phyloP scores from a whole-genome alignment of 495 filamentous ascomycete genomes.

The Penicillium coffeae region DNA sequence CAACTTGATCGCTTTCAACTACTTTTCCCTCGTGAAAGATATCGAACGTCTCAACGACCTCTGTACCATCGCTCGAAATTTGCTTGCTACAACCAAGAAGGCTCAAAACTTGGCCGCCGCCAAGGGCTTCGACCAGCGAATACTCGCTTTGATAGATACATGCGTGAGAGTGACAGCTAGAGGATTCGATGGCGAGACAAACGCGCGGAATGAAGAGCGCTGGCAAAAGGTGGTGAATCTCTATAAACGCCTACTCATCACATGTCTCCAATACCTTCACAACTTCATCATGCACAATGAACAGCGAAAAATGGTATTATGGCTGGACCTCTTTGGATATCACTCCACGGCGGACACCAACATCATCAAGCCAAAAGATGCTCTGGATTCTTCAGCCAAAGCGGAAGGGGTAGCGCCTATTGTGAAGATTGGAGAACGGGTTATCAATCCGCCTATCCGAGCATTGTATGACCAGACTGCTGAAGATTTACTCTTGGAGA shows the following conservation, averaged over 20 bases:
- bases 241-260: constrained; percentile 85
- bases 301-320: constrained; percentile 83
- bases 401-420: constrained; percentile 43
- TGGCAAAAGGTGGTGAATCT: constrained; percentile 72
- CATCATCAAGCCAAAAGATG: constrained; percentile 45
- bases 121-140: constrained; percentile 71
- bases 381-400: constrained; percentile 34
- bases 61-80: constrained; percentile 78
- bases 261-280: constrained; percentile 83
- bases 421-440: constrained; percentile 43
- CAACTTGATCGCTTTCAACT: constrained; percentile 75
- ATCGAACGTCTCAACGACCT: constrained; percentile 81
- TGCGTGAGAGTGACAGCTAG: constrained; percentile 85
- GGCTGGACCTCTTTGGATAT: constrained; percentile 79
- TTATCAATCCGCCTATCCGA: constrained; percentile 43
- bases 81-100: constrained; percentile 74
- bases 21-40: constrained; percentile 70
- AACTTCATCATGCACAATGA: constrained; percentile 93
- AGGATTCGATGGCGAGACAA: constrained; percentile 79
- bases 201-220: constrained; percentile 59
- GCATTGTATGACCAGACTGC: constrained; percentile 47
- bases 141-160: constrained; percentile 77
- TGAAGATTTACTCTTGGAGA: constrained; percentile 44
- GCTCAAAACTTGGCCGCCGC: constrained; percentile 84
- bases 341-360: constrained; percentile 51